Evolutionary conservation across 2,329 filamentous ascomycete species (phyloP).

Genomic region (Ascocoryne sarcoides): DNA sequence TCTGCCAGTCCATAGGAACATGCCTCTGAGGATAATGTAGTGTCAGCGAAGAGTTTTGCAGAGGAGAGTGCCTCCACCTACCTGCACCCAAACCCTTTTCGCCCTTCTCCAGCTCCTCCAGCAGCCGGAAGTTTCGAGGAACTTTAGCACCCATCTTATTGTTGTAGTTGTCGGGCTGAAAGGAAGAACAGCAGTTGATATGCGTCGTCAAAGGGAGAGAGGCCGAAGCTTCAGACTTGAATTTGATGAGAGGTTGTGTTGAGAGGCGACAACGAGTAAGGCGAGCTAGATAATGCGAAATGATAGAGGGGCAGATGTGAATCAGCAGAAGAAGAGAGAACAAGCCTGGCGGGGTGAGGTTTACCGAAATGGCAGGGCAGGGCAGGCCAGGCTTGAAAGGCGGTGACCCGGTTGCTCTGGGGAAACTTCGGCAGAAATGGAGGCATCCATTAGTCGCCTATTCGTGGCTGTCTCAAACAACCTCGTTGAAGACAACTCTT

Average conservation of each 20-base stretch:
- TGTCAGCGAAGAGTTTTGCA: slow-evolving; percentile 13
- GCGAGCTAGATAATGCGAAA: too few species aligned
- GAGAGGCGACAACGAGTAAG: too few species aligned
- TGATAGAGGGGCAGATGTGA: too few species aligned
- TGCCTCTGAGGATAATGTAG: slow-evolving; percentile 53
- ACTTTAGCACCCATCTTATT: slow-evolving; percentile 53
- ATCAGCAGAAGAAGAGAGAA: too few species aligned
- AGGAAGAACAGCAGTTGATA: background rate
- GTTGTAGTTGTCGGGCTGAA: background rate
- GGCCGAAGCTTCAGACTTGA: background rate
- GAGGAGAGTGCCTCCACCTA: slow-evolving; percentile 32
- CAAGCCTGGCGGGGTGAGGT: slow-evolving; percentile 3
- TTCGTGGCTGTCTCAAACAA: background rate
- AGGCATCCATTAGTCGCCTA: background rate
- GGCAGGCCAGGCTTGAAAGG: too few species aligned
- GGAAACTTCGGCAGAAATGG: background rate
- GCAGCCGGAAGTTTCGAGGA: slow-evolving; percentile 88
- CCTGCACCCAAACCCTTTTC: slow-evolving; percentile 94
- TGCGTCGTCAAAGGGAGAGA: background rate
- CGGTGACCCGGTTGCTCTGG: too few species aligned
- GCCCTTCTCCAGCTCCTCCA: slow-evolving; percentile 97
- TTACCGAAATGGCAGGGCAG: too few species aligned
- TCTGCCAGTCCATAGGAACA: slow-evolving; percentile 96
- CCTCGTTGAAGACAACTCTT: background rate
- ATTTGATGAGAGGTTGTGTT: too few species aligned